phyloP scores from a whole-genome alignment of 2,329 filamentous ascomycete species.

The Zalaria obscura region DNA sequence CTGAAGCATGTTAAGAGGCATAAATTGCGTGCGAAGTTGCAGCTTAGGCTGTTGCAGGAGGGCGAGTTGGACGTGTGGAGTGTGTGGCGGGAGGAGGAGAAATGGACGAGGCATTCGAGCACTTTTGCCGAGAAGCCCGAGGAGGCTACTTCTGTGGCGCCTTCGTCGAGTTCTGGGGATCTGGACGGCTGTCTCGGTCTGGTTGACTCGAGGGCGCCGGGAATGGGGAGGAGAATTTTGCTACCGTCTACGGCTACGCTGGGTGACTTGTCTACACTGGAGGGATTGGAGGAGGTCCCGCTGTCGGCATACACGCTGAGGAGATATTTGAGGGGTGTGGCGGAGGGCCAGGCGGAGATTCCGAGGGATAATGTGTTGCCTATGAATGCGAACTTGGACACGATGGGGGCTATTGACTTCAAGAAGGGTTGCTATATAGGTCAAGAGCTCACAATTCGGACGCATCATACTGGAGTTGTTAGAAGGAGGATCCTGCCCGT shows the following conservation, averaged over 20 bases:
- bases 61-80: slow-evolving; percentile 59
- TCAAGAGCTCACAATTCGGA: slow-evolving; percentile 91
- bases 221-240: slow-evolving; percentile 19
- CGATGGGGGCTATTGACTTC: slow-evolving; percentile 77
- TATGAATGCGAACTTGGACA: slow-evolving; percentile 79
- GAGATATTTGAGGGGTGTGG: slow-evolving; percentile 64
- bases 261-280: slow-evolving; percentile 13
- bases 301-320: slow-evolving; percentile 52
- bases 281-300: slow-evolving; percentile 26
- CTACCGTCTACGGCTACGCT: slow-evolving; percentile 15
- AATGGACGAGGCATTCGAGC: slow-evolving; percentile 18
- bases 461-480: slow-evolving; percentile 85
- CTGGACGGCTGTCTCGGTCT: slow-evolving; percentile 21
- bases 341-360: slow-evolving; percentile 77
- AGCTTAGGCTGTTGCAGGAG: slow-evolving; percentile 48
- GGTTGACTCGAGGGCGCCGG: slow-evolving; percentile 20
- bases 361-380: slow-evolving; percentile 57
- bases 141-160: not conserved
- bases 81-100: slow-evolving; percentile 49
- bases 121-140: not conserved
- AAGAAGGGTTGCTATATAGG: slow-evolving; percentile 94
- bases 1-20: slow-evolving; percentile 67
- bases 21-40: slow-evolving; percentile 70
- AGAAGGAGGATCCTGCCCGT: slow-evolving; percentile 80
- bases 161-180: not conserved